Evolutionary conservation across 306 rosid genomes (phyloP), one percentile per base, ranked within the genome.

Genomic region (Fagus sylvatica): DNA sequence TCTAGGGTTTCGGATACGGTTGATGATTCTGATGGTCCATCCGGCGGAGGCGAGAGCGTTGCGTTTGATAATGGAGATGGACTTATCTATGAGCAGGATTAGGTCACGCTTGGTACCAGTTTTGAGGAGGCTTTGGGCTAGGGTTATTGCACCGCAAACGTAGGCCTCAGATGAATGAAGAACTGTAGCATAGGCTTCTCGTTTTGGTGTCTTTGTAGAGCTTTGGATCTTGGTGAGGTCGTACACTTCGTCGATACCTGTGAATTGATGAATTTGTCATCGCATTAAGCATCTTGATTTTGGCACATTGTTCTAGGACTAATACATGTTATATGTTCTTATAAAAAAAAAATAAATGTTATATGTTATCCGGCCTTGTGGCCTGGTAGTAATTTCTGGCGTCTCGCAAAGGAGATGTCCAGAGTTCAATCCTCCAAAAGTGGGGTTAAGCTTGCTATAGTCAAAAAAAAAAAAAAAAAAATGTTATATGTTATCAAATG

Each of bases 171-270:
- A 79, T 5, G 99, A 93, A 77, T 95, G 99, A 39, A 95, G 89
- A 3, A 95, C 91, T 0, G 98, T 89, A 8, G 88, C 99, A 77
- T 95, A 95, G 33, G 99, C 99, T 75, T 95, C 96, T 67, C 90
- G 91, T 77, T 85, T 89, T 3, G 85, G 80, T 49, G 79, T 74
- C 1, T 76, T 87, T 72, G 74, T 57, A 2, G 81, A 82, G 3
- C 79, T 81, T 68, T 68, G 81, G 71, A 93, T 90, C 70, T 81
- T 87, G 0, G 90, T 80, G 19, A 88, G 76, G 75, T 95, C 98
- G 28, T 90, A 94, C 41, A 89, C 91, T 69, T 87, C 80, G 62
- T 93, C 85, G 5, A 91, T 93, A 33, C 98, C 98, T 93, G 84
- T 28, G 68, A 80, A 69, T 30, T 3, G 37, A 16, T 7, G 9